phyloP scores from a whole-genome alignment of 148 eudicot genomes.

The Rhododendron mucronatum region DNA sequence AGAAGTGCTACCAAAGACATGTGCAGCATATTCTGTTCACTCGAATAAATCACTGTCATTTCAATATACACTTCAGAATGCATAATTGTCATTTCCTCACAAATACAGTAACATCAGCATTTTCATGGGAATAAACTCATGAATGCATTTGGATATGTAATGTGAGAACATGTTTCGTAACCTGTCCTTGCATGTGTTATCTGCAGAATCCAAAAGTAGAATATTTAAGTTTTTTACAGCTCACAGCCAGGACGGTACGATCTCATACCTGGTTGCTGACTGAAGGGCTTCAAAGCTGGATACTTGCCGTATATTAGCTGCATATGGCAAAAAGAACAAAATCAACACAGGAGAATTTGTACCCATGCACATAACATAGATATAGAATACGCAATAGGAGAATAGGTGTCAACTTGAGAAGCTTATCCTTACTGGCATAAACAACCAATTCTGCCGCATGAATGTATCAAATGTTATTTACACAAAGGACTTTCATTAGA shows the following conservation, averaged over 20 bases:
- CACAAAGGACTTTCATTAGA: background rate
- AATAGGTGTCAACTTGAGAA: background rate
- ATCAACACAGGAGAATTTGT: background rate
- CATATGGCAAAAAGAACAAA: constrained; percentile 5
- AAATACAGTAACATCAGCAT: background rate
- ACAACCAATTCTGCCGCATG: constrained; percentile 2
- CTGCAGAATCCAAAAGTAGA: background rate
- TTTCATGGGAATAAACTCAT: background rate
- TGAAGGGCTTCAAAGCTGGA: constrained; percentile 68
- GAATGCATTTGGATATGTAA: background rate
- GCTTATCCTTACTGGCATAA: background rate
- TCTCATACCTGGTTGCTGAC: constrained; percentile 51
- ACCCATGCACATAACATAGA: background rate
- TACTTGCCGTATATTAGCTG: constrained; percentile 53
- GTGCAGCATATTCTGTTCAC: background rate
- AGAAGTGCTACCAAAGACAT: background rate
- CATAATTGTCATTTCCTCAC: background rate
- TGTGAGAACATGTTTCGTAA: background rate
- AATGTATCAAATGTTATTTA: background rate
- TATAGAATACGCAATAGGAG: background rate
- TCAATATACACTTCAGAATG: background rate
- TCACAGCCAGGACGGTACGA: background rate
- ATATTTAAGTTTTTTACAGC: background rate
- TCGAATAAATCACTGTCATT: background rate
- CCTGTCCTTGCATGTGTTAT: background rate